Evolutionary conservation across 2,329 filamentous ascomycete species (phyloP), one percentile per base, ranked within the genome.

Genomic region (Dactylellina haptotyla): DNA sequence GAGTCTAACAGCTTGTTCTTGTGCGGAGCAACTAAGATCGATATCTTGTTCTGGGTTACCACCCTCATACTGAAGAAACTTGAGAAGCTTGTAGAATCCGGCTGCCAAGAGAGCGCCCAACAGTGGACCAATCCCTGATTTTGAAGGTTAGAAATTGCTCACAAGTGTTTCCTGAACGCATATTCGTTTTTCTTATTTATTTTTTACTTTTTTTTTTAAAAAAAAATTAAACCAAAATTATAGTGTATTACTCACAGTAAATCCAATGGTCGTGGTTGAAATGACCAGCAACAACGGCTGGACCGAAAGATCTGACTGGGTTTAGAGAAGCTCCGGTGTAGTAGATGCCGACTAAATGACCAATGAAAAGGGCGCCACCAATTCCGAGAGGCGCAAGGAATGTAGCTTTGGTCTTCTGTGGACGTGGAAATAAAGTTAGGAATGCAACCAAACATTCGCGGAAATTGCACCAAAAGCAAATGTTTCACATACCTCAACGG

Each of bases 331-430:
- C 84, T 23, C 77, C 77, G 9, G 84, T 85, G 75, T 81, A 85
- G 75, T 83, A 82, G 20, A 84, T 82, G 25, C 82, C 82, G 79
- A 78, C 85, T 81, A 81, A 62, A 78, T 78, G 72, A 3, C 82
- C 82, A 45, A 92, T 84, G 79, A 92, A 92, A 59, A 92, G 84
- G 0, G 89, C 83, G 1, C 91, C 80, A 0, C 90, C 90, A 76
- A 93, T 91, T 10, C 88, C 89, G 2, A 92, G 81, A 0, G 90
- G 90, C 0, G 90, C 90, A 0, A 92, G 81, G 78, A 85, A 91
- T 0, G 90, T 92, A 1, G 87, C 87, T 46, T 66, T 67, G 9
- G 56, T 61, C 67, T 74, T 74, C 70, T 74, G 34, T 14, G 30
- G 46, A 50, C 14, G 63, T 67, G 51, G 59, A 61, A 57, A 64